Evolutionary conservation across 805 yeast genomes (phyloP).

Genomic region (Metschnikowia hibisci): DNA sequence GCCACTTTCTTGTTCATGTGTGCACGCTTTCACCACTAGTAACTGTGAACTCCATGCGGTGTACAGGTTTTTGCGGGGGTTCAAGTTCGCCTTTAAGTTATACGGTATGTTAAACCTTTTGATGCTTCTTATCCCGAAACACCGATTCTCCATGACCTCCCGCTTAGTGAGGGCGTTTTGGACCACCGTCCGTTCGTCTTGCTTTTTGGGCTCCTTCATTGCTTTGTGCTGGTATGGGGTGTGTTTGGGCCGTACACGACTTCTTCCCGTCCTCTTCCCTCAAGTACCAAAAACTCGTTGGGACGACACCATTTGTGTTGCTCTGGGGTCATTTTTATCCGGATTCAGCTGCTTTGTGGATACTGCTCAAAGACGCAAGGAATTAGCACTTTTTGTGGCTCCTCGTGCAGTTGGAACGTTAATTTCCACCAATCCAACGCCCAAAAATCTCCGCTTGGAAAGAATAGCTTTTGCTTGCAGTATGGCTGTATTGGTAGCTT

Average conservation of each 20-base stretch:
- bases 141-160: conserved; percentile 10
- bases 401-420: conserved; percentile 37
- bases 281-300: conserved; percentile 27
- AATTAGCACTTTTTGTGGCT: conserved; percentile 46
- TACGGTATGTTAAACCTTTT: conserved; percentile 39
- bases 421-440: conserved; percentile 25
- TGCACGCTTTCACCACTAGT: conserved; percentile 36
- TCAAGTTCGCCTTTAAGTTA: conserved; percentile 35
- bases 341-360: conserved; percentile 43
- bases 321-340: conserved; percentile 37
- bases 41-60: conserved; percentile 47
- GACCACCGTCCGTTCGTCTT: conserved; percentile 38
- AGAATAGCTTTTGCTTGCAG: conserved; percentile 30
- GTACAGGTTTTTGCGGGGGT: conserved; percentile 42
- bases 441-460: conserved; percentile 26
- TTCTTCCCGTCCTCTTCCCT: conserved; percentile 40
- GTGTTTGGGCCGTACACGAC: conserved; percentile 39
- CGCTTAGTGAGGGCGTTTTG: conserved; percentile 21
- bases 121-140: conserved; percentile 24
- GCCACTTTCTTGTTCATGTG: conserved; percentile 39
- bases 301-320: conserved; percentile 39
- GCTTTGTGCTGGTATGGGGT: conserved; percentile 46
- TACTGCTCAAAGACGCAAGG: conserved; percentile 39
- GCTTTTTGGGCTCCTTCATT: conserved; percentile 42
- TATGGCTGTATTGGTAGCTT: conserved; percentile 36